Percentiles rank a stretch among this genome's conserved stretches.
phyloP scores from a whole-genome alignment of 1,139 yeast genomes.

The Fermentozyma sake region DNA sequence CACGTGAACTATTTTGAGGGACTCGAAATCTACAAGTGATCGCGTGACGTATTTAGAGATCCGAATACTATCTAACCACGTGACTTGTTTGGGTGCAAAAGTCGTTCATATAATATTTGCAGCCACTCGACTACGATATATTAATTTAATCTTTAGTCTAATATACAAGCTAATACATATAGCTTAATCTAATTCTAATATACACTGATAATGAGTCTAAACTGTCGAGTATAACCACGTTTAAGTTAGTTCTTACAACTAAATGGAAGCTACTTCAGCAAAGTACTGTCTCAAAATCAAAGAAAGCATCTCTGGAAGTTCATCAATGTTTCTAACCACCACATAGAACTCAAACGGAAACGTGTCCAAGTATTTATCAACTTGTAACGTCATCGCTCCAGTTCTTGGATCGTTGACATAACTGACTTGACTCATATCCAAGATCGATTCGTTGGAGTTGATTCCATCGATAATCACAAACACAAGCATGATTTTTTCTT shows the following conservation, averaged over 20 bases:
- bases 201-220: conserved; percentile 1
- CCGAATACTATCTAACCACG: too few relatives aligned
- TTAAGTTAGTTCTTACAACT: too few relatives aligned
- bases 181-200: conserved; percentile 1
- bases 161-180: conserved; percentile 1
- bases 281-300: conserved; percentile 89
- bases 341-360: conserved; percentile 98
- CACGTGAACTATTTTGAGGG: too few relatives aligned
- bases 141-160: too few relatives aligned
- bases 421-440: conserved; percentile 92
- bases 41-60: too few relatives aligned
- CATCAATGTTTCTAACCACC: conserved; percentile 83
- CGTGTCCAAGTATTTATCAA: conserved; percentile 80
- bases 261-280: conserved; percentile 48
- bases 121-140: too few relatives aligned
- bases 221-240: too few relatives aligned
- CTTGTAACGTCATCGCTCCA: conserved; percentile 71
- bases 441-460: conserved; percentile 75
- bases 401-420: conserved; percentile 61
- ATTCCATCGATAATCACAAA: conserved; percentile 93
- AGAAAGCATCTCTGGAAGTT: conserved; percentile 88
- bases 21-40: too few relatives aligned
- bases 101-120: too few relatives aligned
- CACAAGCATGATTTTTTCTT: conserved; percentile 89
- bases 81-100: too few relatives aligned